These are phyloP conservation scores for Cyclocybe aegerita DNA, from an alignment of 768 basidiomycete genomes.

Conservation along the genomic window DNA sequence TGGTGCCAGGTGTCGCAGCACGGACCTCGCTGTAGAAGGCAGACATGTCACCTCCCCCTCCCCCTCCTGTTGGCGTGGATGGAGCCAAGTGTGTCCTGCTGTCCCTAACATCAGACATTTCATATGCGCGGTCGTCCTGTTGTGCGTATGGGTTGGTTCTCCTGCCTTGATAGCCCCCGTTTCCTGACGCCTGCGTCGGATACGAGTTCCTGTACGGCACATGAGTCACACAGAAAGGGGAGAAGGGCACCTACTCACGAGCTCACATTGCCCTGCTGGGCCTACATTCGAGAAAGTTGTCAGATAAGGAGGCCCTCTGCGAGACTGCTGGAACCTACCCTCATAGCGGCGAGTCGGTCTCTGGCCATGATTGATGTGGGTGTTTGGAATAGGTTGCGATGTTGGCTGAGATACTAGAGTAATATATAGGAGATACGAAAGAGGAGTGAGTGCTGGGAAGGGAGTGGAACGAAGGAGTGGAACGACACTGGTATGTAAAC, in stretches of 20 bases:
- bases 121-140: conserved; percentile 64
- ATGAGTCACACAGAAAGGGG: neutral
- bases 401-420: conserved; percentile 17
- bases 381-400: conserved; percentile 20
- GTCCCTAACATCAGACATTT: conserved; percentile 70
- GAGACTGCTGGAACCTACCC: conserved; percentile 41
- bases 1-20: neutral
- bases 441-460: conserved; percentile 11
- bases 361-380: conserved; percentile 58
- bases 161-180: conserved; percentile 43
- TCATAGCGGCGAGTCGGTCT: conserved; percentile 88
- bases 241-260: conserved; percentile 36
- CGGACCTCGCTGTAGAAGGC: conserved; percentile 73
- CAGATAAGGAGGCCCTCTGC: conserved; percentile 1
- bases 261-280: conserved; percentile 59
- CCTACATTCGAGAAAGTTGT: conserved; percentile 37
- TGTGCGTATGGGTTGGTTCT: conserved; percentile 66
- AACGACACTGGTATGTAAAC: conserved; percentile 15
- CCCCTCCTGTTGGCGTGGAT: conserved; percentile 27
- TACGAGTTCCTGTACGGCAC: conserved; percentile 48
- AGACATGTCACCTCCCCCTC: conserved; percentile 57
- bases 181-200: conserved; percentile 64
- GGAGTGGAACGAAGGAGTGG: conserved; percentile 16
- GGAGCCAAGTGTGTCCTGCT: conserved; percentile 49
- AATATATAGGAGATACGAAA: conserved; percentile 15